A percentile compares a stretch with the other conserved stretches of the same genome.
Conservation (phyloP, 805 yeast species). For the Kodamaea kaohsiungensis region DNA sequence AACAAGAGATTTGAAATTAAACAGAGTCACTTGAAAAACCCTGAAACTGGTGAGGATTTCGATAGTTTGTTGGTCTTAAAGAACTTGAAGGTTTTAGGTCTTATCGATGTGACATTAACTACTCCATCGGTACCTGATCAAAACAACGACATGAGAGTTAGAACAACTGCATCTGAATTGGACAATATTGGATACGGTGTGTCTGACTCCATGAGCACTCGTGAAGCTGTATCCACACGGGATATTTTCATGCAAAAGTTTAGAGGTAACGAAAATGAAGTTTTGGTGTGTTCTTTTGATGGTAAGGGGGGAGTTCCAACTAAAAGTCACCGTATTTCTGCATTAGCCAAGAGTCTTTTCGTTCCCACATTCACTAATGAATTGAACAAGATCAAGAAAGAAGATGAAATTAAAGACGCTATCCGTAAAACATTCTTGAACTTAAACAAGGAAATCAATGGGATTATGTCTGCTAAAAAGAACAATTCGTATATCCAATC, state of each 20-base stretch:
- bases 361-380: constrained; percentile 70
- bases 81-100: constrained; percentile 71
- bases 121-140: constrained; percentile 93
- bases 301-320: constrained; percentile 64
- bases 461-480: constrained; percentile 47
- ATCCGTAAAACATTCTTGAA: constrained; percentile 77
- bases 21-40: constrained; percentile 56
- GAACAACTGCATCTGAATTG: constrained; percentile 83
- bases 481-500: constrained; percentile 39
- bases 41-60: constrained; percentile 61
- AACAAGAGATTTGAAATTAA: constrained; percentile 89
- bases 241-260: constrained; percentile 88
- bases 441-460: constrained; percentile 81
- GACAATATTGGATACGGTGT: constrained; percentile 85
- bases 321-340: constrained; percentile 65
- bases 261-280: constrained; percentile 81
- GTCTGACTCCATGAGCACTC: constrained; percentile 78
- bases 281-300: constrained; percentile 79
- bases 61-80: constrained; percentile 66
- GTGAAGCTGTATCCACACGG: constrained; percentile 65
- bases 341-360: constrained; percentile 70
- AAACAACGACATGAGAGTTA: constrained; percentile 73
- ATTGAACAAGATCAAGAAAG: constrained; percentile 43
- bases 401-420: constrained; percentile 67
- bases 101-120: constrained; percentile 94